Evolutionary conservation across 495 filamentous ascomycete species (phyloP).

Genomic region (Chaetomidium leptoderma): DNA sequence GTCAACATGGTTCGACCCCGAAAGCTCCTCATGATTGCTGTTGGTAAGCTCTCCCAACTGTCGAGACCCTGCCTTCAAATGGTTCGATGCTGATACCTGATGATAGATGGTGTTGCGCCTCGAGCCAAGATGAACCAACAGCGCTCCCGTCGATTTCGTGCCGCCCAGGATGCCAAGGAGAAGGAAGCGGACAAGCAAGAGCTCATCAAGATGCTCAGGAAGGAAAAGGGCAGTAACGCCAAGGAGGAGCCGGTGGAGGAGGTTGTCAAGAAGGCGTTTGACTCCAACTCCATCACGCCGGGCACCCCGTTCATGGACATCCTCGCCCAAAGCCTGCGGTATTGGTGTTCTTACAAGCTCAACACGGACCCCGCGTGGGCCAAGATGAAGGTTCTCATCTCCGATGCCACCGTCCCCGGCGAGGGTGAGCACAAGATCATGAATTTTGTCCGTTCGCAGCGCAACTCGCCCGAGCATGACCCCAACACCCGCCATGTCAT

Average conservation of each 20-base stretch:
- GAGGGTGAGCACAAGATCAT: conserved; percentile 99
- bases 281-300: conserved; percentile 96
- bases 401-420: conserved; percentile 93
- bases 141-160: conserved; percentile 83
- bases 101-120: conserved; percentile 82
- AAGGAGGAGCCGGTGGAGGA: conserved; percentile 59
- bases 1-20: conserved; percentile 97
- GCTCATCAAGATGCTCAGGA: conserved; percentile 72
- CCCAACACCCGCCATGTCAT: conserved; percentile 96
- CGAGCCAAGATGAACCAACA: conserved; percentile 98
- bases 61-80: not conserved
- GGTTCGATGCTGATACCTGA: conserved; percentile 32
- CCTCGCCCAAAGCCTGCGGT: conserved; percentile 82
- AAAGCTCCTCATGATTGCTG: conserved; percentile 94
- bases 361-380: conserved; percentile 97
- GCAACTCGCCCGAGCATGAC: conserved; percentile 82
- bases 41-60: conserved; percentile 61
- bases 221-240: conserved; percentile 59
- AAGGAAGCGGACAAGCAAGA: conserved; percentile 89
- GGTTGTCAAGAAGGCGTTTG: conserved; percentile 86
- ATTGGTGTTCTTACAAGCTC: conserved; percentile 95
- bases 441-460: conserved; percentile 94
- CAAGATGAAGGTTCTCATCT: conserved; percentile 96
- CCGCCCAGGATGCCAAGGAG: conserved; percentile 88
- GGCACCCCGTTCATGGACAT: conserved; percentile 99